phyloP scores from a whole-genome alignment of 441 rosid genomes.

The Erysimum cheiri region DNA sequence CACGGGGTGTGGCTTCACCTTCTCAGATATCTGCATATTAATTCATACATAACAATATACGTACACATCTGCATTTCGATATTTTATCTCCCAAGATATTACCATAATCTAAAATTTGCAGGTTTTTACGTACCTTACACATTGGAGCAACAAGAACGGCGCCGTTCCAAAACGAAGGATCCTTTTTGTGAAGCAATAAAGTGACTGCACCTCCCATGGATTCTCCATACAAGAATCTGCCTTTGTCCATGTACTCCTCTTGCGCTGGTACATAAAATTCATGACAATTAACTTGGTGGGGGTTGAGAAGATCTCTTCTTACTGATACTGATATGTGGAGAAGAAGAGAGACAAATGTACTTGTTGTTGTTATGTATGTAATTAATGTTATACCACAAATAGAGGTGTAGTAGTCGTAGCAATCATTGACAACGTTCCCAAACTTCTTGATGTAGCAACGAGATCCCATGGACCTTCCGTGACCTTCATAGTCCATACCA shows the following conservation, averaged over 20 bases:
- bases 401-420: slow-evolving; percentile 77
- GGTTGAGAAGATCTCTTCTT: background rate
- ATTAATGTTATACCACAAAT: slow-evolving; percentile 63
- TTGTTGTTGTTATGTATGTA: slow-evolving; percentile 10
- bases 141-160: slow-evolving; percentile 95
- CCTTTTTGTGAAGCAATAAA: slow-evolving; percentile 79
- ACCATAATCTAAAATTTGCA: background rate
- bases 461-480: slow-evolving; percentile 85
- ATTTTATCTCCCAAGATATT: background rate
- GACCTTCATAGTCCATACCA: slow-evolving; percentile 96
- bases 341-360: background rate
- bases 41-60: slow-evolving; percentile 1
- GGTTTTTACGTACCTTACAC: slow-evolving; percentile 68
- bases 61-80: background rate
- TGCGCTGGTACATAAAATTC: slow-evolving; percentile 48
- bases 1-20: slow-evolving; percentile 88
- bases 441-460: slow-evolving; percentile 98
- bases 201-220: slow-evolving; percentile 99
- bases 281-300: background rate
- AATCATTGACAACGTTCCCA: slow-evolving; percentile 72
- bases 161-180: slow-evolving; percentile 85
- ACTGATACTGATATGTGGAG: no score
- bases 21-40: slow-evolving; percentile 96
- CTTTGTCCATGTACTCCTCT: slow-evolving; percentile 65
- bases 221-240: slow-evolving; percentile 90